Evolutionary conservation across 352 stramenopile species (phyloP).

Genomic region (Phytophthora foliorum): DNA sequence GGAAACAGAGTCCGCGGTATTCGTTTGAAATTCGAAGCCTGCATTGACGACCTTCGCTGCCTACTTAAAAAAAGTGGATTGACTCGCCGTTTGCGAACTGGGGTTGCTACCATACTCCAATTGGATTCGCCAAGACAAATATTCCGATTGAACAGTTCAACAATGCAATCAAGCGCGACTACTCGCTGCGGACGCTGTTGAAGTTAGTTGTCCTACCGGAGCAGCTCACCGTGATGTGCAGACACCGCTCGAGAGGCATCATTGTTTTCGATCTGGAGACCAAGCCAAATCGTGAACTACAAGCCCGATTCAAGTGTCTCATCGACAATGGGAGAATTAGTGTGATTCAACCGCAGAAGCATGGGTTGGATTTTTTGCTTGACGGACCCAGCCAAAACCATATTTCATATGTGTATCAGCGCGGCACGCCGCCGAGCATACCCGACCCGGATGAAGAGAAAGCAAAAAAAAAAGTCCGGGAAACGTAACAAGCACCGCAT

Average conservation of each 20-base stretch:
- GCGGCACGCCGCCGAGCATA: neutral
- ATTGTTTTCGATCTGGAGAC: neutral
- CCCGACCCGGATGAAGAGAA: too few species aligned
- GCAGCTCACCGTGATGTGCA: too few species aligned
- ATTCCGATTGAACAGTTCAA: neutral
- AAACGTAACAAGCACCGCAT: too few species aligned
- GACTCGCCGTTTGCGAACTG: slow-evolving; percentile 1
- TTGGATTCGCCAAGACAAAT: slow-evolving; percentile 3
- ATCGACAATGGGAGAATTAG: neutral
- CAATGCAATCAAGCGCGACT: too few species aligned
- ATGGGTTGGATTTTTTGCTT: neutral
- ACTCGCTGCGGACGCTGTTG: too few species aligned
- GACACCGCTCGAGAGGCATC: too few species aligned
- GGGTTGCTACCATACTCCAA: slow-evolving; percentile 1
- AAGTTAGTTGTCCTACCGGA: too few species aligned
- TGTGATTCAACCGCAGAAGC: neutral
- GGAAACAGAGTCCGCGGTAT: neutral
- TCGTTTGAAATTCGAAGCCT: neutral
- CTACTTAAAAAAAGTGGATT: slow-evolving; percentile 15
- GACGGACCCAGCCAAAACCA: neutral
- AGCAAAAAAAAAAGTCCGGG: too few species aligned
- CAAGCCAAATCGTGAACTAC: neutral
- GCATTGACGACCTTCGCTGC: neutral
- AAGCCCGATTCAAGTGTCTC: neutral
- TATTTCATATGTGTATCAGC: neutral